Percentiles rank a stretch among this genome's conserved stretches.
Evolutionary conservation across 2,329 filamentous ascomycete genomes (phyloP).

Genomic region (Neonectria punicea): DNA sequence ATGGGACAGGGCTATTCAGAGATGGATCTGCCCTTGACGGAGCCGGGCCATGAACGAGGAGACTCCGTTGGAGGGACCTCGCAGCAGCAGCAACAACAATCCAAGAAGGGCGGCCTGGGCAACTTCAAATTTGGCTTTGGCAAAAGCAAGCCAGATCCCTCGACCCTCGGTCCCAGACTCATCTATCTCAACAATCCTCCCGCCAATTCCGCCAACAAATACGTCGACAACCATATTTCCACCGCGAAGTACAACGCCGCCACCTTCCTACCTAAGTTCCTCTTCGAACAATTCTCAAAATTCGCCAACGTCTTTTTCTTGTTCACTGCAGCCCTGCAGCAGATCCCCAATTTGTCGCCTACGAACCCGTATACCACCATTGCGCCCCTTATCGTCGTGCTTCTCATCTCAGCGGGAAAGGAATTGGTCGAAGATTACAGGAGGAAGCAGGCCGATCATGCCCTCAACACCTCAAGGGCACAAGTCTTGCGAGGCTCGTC

Average conservation of each 20-base stretch:
- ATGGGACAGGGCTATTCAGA: conserved; percentile 92
- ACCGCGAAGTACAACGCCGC: conserved; percentile 96
- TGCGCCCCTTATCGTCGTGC: conserved; percentile 87
- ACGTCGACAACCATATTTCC: conserved; percentile 95
- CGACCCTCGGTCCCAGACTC: conserved; percentile 88
- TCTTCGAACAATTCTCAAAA: conserved; percentile 98
- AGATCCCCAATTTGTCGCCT: conserved; percentile 93
- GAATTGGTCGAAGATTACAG: conserved; percentile 95
- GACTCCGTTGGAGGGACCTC: conserved; percentile 53
- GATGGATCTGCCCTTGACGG: conserved; percentile 96
- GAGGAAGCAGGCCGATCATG: conserved; percentile 85
- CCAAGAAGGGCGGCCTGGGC: conserved; percentile 62
- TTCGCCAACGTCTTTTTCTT: conserved; percentile 99
- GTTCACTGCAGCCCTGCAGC: conserved; percentile 93
- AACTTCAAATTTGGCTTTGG: conserved; percentile 96
- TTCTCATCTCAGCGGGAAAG: conserved; percentile 95
- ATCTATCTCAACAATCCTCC: conserved; percentile 97
- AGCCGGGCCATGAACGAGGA: conserved; percentile 64
- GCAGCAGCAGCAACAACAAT: conserved; percentile 55
- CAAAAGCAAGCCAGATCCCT: conserved; percentile 84
- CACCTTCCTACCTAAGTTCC: conserved; percentile 95
- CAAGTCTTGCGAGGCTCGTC: conserved; percentile 83
- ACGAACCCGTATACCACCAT: conserved; percentile 98
- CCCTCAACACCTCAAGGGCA: conserved; percentile 88
- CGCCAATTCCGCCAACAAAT: conserved; percentile 89